Conservation (phyloP, 2,329 filamentous ascomycete genomes). For the Ophiostoma tasmaniense region DNA sequence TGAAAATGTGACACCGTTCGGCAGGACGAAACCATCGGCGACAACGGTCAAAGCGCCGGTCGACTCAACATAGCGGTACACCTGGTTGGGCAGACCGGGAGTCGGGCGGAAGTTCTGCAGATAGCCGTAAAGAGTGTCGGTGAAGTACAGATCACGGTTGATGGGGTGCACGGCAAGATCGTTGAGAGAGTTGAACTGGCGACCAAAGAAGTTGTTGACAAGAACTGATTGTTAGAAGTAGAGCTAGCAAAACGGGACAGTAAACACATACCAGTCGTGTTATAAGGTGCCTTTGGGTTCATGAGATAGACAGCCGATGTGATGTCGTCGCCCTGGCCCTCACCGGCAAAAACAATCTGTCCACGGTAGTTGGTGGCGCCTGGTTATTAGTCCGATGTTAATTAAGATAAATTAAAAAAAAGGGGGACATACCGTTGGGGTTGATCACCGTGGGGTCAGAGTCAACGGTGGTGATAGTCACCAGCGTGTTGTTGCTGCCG, state of each 20-base stretch:
- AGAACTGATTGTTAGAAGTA: conserved; percentile 31
- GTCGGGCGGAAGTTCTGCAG: conserved; percentile 48
- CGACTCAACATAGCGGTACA: conserved; percentile 46
- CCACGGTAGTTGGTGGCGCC: conserved; percentile 40
- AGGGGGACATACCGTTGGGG: conserved; percentile 36
- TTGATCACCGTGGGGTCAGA: conserved; percentile 39
- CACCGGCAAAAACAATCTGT: conserved; percentile 40
- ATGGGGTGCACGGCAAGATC: conserved; percentile 46
- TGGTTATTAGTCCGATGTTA: conserved; percentile 28
- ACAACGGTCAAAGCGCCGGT: conserved; percentile 46
- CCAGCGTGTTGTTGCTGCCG: conserved; percentile 22
- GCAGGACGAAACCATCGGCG: conserved; percentile 47
- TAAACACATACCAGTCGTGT: conserved; percentile 31
- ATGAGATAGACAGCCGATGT: conserved; percentile 35
- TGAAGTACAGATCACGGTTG: conserved; percentile 56
- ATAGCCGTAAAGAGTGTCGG: conserved; percentile 52
- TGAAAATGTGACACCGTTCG: conserved; percentile 51
- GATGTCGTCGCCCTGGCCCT: conserved; percentile 40
- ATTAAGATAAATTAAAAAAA: neutral
- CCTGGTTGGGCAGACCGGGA: conserved; percentile 47
- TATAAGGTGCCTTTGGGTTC: conserved; percentile 40
- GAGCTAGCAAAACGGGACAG: too few relatives aligned
- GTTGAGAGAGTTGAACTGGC: conserved; percentile 53
- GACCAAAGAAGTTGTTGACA: conserved; percentile 51
- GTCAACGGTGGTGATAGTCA: conserved; percentile 35